These are phyloP conservation scores for Eucommia ulmoides DNA, from an alignment of 257 asterid genomes.

Conservation along the genomic window DNA sequence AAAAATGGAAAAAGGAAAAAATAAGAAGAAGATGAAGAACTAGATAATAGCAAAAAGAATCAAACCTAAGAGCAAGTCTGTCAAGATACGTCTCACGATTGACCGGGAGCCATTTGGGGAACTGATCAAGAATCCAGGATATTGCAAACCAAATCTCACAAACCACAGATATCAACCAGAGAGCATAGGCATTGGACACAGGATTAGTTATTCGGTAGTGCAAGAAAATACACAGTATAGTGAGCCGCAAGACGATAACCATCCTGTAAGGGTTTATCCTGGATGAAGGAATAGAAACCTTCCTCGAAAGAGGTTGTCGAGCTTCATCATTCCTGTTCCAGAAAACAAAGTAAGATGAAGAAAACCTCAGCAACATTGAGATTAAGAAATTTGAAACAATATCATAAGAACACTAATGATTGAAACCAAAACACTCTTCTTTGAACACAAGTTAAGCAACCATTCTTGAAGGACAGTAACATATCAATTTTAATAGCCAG, in stretches of 20 bases:
- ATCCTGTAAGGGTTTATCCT: slow-evolving; percentile 96
- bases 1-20: not conserved
- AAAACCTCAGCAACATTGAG: not conserved
- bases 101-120: slow-evolving; percentile 96
- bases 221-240: slow-evolving; percentile 69
- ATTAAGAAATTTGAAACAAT: not conserved
- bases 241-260: slow-evolving; percentile 88
- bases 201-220: slow-evolving; percentile 94
- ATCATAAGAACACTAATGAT: not conserved
- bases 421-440: not conserved
- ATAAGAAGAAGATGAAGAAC: not conserved
- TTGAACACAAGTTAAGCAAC: not conserved
- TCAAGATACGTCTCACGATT: slow-evolving; percentile 98
- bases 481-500: not conserved
- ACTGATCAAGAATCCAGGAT: slow-evolving; percentile 99
- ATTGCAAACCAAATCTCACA: slow-evolving; percentile 99
- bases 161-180: slow-evolving; percentile 91
- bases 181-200: slow-evolving; percentile 75
- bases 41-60: not conserved
- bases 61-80: slow-evolving; percentile 89
- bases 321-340: slow-evolving; percentile 93
- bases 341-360: slow-evolving; percentile 7
- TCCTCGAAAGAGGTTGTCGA: slow-evolving; percentile 96
- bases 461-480: not conserved
- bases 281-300: slow-evolving; percentile 92